Percentiles rank a stretch among this genome's conserved stretches.
Evolutionary conservation across 352 stramenopile species (phyloP).

Genomic region (Phytophthora vignae): DNA sequence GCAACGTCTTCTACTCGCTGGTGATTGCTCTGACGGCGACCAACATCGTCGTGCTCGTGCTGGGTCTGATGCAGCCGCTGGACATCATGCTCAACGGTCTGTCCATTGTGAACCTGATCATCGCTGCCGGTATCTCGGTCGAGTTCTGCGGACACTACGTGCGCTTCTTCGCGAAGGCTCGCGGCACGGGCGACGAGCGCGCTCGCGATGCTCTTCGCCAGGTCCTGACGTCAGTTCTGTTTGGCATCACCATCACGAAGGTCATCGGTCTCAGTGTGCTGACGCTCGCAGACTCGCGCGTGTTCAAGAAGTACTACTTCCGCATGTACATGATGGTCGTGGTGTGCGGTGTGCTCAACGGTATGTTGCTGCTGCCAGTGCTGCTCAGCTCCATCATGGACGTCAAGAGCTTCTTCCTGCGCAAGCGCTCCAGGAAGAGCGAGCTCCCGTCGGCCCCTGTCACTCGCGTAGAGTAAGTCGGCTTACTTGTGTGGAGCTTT

Average conservation of each 20-base stretch:
- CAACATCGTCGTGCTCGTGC: slow-evolving; percentile 63
- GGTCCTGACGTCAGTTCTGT: slow-evolving; percentile 77
- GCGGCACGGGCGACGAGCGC: slow-evolving; percentile 49
- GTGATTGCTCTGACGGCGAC: slow-evolving; percentile 53
- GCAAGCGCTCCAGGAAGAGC: slow-evolving; percentile 33
- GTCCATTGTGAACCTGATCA: slow-evolving; percentile 88
- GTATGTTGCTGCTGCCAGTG: slow-evolving; percentile 73
- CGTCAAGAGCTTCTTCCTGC: slow-evolving; percentile 45
- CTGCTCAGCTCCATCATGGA: slow-evolving; percentile 54
- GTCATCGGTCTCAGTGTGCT: slow-evolving; percentile 78
- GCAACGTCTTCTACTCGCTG: slow-evolving; percentile 54
- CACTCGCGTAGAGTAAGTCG: slow-evolving; percentile 19
- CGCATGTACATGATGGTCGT: slow-evolving; percentile 91
- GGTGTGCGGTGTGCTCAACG: slow-evolving; percentile 84
- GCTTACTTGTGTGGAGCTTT: background rate
- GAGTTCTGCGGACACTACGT: slow-evolving; percentile 88
- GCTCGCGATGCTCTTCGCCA: slow-evolving; percentile 57
- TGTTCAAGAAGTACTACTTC: slow-evolving; percentile 92
- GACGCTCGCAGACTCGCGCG: slow-evolving; percentile 77
- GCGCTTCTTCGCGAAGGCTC: slow-evolving; percentile 70
- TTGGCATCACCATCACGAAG: slow-evolving; percentile 91
- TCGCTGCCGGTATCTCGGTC: slow-evolving; percentile 80
- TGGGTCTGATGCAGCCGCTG: slow-evolving; percentile 66
- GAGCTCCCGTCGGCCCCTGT: slow-evolving; percentile 34
- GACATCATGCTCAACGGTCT: slow-evolving; percentile 84